Conservation (phyloP, 2,329 filamentous ascomycete species). For the Clonostachys chloroleuca region DNA sequence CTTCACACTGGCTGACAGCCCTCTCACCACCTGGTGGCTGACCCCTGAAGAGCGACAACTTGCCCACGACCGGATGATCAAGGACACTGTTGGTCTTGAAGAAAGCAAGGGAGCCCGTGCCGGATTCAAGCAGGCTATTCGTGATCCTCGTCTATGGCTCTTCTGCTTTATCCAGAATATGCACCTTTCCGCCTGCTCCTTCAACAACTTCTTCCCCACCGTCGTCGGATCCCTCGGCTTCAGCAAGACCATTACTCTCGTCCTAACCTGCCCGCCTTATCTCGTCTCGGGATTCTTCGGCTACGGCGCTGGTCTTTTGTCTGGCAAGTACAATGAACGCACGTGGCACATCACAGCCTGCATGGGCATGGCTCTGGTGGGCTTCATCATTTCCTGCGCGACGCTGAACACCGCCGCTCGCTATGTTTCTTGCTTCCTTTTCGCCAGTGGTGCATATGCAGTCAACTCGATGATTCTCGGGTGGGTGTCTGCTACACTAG, state of each 20-base stretch:
- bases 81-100: conserved; percentile 17
- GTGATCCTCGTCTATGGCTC: conserved; percentile 18
- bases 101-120: conserved; percentile 25
- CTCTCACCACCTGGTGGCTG: conserved; percentile 27
- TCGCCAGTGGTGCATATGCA: conserved; percentile 24
- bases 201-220: conserved; percentile 14
- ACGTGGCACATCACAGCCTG: conserved; percentile 47
- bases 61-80: conserved; percentile 31
- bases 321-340: conserved; percentile 34
- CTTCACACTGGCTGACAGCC: conserved; percentile 27
- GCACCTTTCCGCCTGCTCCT: conserved; percentile 14
- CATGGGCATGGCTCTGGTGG: conserved; percentile 32
- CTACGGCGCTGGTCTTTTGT: conserved; percentile 12
- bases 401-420: conserved; percentile 30
- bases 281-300: conserved; percentile 9
- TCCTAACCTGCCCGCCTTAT: conserved; percentile 31
- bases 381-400: conserved; percentile 31
- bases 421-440: conserved; percentile 26
- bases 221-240: conserved; percentile 26
- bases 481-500: conserved; percentile 33
- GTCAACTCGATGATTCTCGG: conserved; percentile 36
- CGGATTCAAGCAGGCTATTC: conserved; percentile 15
- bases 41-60: conserved; percentile 29
- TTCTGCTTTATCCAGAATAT: conserved; percentile 19
- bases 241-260: conserved; percentile 31